Evolutionary conservation across 1,139 yeast species (phyloP).

Genomic region (Lodderomyces pseudojiufengensis): DNA sequence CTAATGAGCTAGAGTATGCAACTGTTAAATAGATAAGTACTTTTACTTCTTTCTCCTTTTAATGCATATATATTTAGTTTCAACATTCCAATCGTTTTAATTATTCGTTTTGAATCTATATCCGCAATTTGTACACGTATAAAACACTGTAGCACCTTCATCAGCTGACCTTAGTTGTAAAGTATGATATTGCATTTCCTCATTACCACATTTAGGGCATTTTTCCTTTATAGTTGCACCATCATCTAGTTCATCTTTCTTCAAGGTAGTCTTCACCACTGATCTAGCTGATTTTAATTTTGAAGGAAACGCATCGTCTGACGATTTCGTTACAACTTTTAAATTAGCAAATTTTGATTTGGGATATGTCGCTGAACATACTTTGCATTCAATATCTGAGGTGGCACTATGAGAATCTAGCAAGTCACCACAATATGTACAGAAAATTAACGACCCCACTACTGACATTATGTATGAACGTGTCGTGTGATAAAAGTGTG

Average conservation of each 20-base stretch:
- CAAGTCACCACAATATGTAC: conserved; percentile 89
- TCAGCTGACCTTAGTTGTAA: conserved; percentile 96
- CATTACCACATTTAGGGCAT: conserved; percentile 97
- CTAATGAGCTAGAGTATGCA: conserved; percentile 80
- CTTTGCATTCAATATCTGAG: conserved; percentile 53
- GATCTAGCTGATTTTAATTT: conserved; percentile 75
- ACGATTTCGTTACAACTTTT: conserved; percentile 81
- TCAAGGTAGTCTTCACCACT: conserved; percentile 80
- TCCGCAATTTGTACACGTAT: conserved; percentile 91
- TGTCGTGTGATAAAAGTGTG: too few species aligned
- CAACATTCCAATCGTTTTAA: conserved; percentile 20
- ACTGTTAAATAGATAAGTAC: conserved; percentile 16
- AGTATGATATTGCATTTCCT: conserved; percentile 97
- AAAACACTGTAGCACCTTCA: conserved; percentile 96
- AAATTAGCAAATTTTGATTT: conserved; percentile 64
- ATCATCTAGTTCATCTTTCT: conserved; percentile 76
- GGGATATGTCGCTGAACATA: conserved; percentile 62
- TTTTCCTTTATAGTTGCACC: conserved; percentile 96
- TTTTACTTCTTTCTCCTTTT: background rate
- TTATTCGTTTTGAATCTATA: conserved; percentile 93
- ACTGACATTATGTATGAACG: conserved; percentile 62
- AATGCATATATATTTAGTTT: conserved; percentile 2
- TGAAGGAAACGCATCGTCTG: conserved; percentile 92
- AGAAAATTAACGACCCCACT: conserved; percentile 91
- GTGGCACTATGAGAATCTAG: conserved; percentile 63